Base-by-base conservation (phyloP, 345 rosid genomes). In the Reutealis trisperma region DNA sequence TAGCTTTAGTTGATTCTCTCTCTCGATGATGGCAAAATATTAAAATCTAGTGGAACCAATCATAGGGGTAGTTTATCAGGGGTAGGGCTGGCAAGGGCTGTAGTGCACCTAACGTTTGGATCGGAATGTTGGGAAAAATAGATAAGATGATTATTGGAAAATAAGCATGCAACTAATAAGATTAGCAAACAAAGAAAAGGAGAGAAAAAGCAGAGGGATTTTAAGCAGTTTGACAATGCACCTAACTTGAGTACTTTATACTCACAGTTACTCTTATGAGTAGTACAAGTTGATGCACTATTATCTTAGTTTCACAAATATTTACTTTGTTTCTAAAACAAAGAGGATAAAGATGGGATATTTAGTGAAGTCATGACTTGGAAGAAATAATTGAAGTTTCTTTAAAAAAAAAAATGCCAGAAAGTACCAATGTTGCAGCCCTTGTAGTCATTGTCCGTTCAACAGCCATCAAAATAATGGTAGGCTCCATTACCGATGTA, bases 361-460 rank as follows among this genome's bases (percentile, higher is more conserved):
- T 4, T 32, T 14, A 34, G 68, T 21, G 32, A 75, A 65, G 42
- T 25, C 45, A 37, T 8, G 32, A 13, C 41, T 15, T 22, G 12
- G 16, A 44, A 30, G 32, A 45, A 22, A 74, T 7, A 5, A 44
- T 24, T 25, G 32, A 59, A 65, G 65, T n/a, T 24, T 30, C 18
- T 52, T 42, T 1, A 41, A 12, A 14, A 3, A 25, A 44, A 42
- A 65, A 42, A 45, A 41, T 66, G n/a, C 32, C 6, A 77, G 57
- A 75, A 74, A 75, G 75, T 92, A 96, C 98, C 88, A 97, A 96
- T 81, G 99, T 98, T 52, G 99, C 99, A 45, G 98, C 99, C 73
- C 99, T 87, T 54, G 99, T 96, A 72, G 99, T 96, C 97, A 96
- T 96, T 72, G 99, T 89, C 75, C 99, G 91, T 83, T 96, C 99